phyloP scores from a whole-genome alignment of 78 protist species.

The slime mould (Dictyostelium discoideum) region DNA sequence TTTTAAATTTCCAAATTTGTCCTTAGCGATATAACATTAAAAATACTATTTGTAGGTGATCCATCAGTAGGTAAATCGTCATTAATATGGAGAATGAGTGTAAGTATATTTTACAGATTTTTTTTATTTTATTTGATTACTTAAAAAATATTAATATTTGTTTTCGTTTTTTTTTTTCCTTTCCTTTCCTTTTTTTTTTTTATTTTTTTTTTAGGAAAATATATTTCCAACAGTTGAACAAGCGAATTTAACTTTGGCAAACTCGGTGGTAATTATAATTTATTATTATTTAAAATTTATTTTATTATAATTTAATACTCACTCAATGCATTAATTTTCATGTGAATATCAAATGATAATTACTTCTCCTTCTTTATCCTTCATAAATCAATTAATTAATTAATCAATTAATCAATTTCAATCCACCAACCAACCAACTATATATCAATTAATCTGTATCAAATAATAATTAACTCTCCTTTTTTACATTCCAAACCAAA shows the following conservation, averaged over 20 bases:
- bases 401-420: no score
- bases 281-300: neutral
- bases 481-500: no score
- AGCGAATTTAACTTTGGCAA: slow-evolving; percentile 49
- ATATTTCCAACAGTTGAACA: slow-evolving; percentile 54
- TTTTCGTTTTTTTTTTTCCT: neutral
- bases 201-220: slow-evolving; percentile 9
- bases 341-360: no score
- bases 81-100: slow-evolving; percentile 64
- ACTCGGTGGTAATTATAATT: slow-evolving; percentile 17
- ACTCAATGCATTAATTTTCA: neutral
- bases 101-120: neutral
- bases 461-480: no score
- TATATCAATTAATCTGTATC: no score
- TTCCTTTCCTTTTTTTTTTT: neutral
- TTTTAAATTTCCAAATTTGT: neutral
- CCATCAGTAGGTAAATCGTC: slow-evolving; percentile 68
- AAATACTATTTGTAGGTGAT: slow-evolving; percentile 55
- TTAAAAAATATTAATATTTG: neutral
- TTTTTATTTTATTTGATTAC: neutral
- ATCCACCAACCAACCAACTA: no score
- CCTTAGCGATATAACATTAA: slow-evolving; percentile 45
- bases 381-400: no score
- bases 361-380: no score
- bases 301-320: neutral